Evolutionary conservation across 192 early-diverging fungal species (phyloP).

Genomic region (Linnemannia exigua): DNA sequence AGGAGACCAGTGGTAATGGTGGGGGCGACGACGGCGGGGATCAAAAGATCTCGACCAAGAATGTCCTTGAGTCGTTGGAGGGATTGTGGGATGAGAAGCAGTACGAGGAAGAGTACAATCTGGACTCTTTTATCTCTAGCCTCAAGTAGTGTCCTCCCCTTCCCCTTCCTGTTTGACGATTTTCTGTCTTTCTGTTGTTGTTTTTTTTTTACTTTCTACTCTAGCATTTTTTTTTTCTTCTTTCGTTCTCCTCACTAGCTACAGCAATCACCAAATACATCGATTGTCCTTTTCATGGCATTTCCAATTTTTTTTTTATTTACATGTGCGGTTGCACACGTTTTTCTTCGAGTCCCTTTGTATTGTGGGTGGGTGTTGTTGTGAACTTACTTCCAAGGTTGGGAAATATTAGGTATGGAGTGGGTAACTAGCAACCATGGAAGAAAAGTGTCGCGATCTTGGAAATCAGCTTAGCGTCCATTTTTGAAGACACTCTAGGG

Average conservation of each 20-base stretch:
- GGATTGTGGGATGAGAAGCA: conserved; percentile 93
- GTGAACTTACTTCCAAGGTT: too few species aligned
- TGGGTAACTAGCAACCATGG: too few species aligned
- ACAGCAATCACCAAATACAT: neutral
- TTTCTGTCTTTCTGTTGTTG: conserved; percentile 2
- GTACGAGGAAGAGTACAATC: conserved; percentile 88
- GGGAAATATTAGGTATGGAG: too few species aligned
- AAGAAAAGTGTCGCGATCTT: too few species aligned
- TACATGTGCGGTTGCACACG: too few species aligned
- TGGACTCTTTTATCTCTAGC: conserved; percentile 79
- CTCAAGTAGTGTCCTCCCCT: conserved; percentile 27
- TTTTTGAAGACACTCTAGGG: too few species aligned
- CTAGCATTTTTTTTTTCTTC: neutral
- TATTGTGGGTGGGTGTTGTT: too few species aligned
- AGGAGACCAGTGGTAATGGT: conserved; percentile 5
- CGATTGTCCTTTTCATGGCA: neutral
- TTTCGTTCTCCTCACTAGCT: too few species aligned
- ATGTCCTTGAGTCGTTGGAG: conserved; percentile 82
- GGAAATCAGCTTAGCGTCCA: too few species aligned
- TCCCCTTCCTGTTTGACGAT: too few species aligned
- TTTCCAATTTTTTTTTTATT: too few species aligned
- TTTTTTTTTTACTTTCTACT: neutral
- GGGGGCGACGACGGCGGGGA: conserved; percentile 55
- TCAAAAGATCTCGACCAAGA: conserved; percentile 73
- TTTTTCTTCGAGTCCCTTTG: too few species aligned